A percentile compares a stretch with the other conserved stretches of the same genome.
Conservation (phyloP, 2,329 filamentous ascomycete genomes). For the Pseudohalonectria lignicola region DNA sequence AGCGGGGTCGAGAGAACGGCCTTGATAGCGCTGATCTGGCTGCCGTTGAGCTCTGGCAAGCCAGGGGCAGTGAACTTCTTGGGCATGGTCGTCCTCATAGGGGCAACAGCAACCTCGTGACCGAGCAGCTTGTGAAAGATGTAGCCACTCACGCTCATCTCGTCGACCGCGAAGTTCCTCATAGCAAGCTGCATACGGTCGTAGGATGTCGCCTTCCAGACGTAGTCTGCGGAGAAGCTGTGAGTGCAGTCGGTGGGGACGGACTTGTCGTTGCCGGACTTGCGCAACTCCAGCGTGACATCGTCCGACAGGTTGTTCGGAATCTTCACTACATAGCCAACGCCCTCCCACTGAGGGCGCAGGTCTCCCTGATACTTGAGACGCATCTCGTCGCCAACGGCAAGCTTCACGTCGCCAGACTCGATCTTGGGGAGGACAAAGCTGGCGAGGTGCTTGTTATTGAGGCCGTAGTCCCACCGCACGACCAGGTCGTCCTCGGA, state of each 20-base stretch:
- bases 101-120: slow-evolving; percentile 85
- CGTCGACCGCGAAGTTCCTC: slow-evolving; percentile 97
- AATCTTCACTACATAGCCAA: slow-evolving; percentile 98
- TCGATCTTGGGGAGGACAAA: slow-evolving; percentile 96
- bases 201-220: slow-evolving; percentile 99
- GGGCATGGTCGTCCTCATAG: slow-evolving; percentile 90
- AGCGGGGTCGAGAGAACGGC: slow-evolving; percentile 87
- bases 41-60: slow-evolving; percentile 86
- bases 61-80: slow-evolving; percentile 96
- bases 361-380: slow-evolving; percentile 93
- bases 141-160: slow-evolving; percentile 96
- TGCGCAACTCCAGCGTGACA: slow-evolving; percentile 86
- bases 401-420: slow-evolving; percentile 93
- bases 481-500: slow-evolving; percentile 93
- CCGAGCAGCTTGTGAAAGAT: slow-evolving; percentile 96
- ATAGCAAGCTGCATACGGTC: slow-evolving; percentile 98
- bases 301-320: slow-evolving; percentile 99
- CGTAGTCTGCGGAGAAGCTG: slow-evolving; percentile 97
- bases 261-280: slow-evolving; percentile 90
- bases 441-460: slow-evolving; percentile 93
- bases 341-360: slow-evolving; percentile 86
- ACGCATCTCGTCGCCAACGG: slow-evolving; percentile 97
- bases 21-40: slow-evolving; percentile 94
- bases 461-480: slow-evolving; percentile 88
- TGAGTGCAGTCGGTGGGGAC: slow-evolving; percentile 93